Evolutionary conservation across 2,329 filamentous ascomycete genomes (phyloP).

Genomic region (Botrytis medusae): DNA sequence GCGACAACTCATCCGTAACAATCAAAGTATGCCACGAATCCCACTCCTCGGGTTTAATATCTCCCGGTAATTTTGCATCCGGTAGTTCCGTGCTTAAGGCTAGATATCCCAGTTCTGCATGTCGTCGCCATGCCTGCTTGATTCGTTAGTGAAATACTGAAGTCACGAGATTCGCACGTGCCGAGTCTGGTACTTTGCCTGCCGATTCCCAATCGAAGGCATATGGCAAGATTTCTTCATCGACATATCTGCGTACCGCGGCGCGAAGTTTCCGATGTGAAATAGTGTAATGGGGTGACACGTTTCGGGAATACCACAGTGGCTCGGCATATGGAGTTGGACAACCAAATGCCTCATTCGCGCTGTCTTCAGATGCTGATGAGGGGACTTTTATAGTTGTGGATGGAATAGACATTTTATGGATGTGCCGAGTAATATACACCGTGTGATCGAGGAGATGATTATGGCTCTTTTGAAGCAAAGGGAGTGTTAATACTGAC

Average conservation of each 20-base stretch:
- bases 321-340: conserved; percentile 39
- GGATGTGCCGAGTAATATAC: not conserved
- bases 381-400: not conserved
- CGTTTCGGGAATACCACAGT: conserved; percentile 39
- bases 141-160: not conserved
- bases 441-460: not conserved
- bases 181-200: conserved; percentile 50
- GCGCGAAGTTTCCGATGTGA: conserved; percentile 60
- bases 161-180: conserved; percentile 33
- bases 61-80: conserved; percentile 46
- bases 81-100: conserved; percentile 42
- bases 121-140: conserved; percentile 34
- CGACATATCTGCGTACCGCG: conserved; percentile 57
- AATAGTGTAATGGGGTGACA: conserved; percentile 60
- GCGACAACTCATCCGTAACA: conserved; percentile 54
- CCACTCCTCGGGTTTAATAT: conserved; percentile 49
- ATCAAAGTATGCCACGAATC: conserved; percentile 59
- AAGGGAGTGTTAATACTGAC: not conserved
- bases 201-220: conserved; percentile 64
- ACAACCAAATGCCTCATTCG: conserved; percentile 33
- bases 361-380: not conserved
- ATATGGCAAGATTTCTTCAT: conserved; percentile 56
- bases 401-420: not conserved
- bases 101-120: conserved; percentile 39
- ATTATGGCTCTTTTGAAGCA: not conserved